Evolutionary conservation across 2,329 filamentous ascomycete genomes (phyloP).

Genomic region (Trichoderma aggressivum): DNA sequence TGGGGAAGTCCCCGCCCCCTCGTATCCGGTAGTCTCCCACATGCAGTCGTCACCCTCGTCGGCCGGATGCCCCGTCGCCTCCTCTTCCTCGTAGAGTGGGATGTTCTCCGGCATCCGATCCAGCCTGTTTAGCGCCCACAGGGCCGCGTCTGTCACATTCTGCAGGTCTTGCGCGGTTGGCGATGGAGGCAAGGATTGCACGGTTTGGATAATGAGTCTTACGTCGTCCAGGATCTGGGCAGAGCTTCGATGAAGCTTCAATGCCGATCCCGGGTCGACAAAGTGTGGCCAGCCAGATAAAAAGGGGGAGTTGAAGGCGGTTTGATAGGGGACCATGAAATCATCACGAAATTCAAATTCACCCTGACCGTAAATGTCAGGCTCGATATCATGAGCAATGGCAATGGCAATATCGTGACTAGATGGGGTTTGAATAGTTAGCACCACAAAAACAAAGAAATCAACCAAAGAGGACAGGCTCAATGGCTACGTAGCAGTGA

Average conservation of each 20-base stretch:
- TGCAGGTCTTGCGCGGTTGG: conserved; percentile 37
- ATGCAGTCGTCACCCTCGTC: conserved; percentile 4
- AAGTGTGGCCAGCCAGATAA: conserved; percentile 43
- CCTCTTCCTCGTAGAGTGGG: neutral
- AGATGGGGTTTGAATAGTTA: conserved; percentile 14
- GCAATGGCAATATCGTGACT: conserved; percentile 49
- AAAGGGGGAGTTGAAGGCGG: conserved; percentile 47
- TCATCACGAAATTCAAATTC: conserved; percentile 43
- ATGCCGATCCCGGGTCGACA: conserved; percentile 37
- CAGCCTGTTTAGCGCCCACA: conserved; percentile 41
- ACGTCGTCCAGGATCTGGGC: conserved; percentile 52
- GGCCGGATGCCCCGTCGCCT: neutral
- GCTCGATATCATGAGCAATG: conserved; percentile 44
- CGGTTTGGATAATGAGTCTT: conserved; percentile 44
- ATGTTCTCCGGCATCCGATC: conserved; percentile 27
- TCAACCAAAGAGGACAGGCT: neutral
- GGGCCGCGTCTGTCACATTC: conserved; percentile 38
- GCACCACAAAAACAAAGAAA: conserved; percentile 14
- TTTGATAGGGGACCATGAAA: conserved; percentile 39
- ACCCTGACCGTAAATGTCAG: conserved; percentile 39
- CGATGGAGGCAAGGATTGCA: conserved; percentile 38
- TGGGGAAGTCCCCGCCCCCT: conserved; percentile 11
- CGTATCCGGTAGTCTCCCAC: conserved; percentile 14
- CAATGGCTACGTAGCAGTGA: neutral
- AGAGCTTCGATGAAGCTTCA: conserved; percentile 45